These are phyloP conservation scores for Cercospora janseana DNA, from an alignment of 2,329 filamentous ascomycete genomes.

Conservation along the genomic window DNA sequence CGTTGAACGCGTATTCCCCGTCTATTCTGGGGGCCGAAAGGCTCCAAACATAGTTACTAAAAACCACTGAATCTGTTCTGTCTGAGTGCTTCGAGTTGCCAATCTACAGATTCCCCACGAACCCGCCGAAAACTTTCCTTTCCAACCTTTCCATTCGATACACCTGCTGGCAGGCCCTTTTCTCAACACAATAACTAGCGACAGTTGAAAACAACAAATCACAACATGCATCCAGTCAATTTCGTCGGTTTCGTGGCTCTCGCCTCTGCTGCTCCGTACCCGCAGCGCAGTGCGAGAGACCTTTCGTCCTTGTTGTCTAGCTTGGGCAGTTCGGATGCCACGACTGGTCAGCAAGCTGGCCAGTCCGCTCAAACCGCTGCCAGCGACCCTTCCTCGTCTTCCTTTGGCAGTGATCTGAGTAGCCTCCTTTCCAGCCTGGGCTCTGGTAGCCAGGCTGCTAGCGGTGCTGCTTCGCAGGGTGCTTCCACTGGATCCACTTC, in stretches of 20 bases:
- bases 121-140: no score
- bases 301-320: neutral
- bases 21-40: no score
- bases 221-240: neutral
- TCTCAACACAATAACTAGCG: neutral
- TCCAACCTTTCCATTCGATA: no score
- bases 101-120: no score
- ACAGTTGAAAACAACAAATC: neutral
- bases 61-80: no score
- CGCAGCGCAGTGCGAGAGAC: neutral
- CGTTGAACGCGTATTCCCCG: no score
- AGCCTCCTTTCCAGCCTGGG: neutral
- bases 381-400: neutral
- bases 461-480: no score
- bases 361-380: neutral
- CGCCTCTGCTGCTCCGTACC: slow-evolving; percentile 1
- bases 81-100: no score
- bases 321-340: neutral
- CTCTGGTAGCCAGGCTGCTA: neutral
- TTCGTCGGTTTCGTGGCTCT: slow-evolving; percentile 1
- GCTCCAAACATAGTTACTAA: no score
- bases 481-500: neutral
- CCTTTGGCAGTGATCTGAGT: neutral
- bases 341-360: neutral
- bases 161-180: neutral